Percentiles rank a stretch among this genome's conserved stretches.
phyloP scores from a whole-genome alignment of 768 basidiomycete species.

The Phlebiopsis flavidoalba region DNA sequence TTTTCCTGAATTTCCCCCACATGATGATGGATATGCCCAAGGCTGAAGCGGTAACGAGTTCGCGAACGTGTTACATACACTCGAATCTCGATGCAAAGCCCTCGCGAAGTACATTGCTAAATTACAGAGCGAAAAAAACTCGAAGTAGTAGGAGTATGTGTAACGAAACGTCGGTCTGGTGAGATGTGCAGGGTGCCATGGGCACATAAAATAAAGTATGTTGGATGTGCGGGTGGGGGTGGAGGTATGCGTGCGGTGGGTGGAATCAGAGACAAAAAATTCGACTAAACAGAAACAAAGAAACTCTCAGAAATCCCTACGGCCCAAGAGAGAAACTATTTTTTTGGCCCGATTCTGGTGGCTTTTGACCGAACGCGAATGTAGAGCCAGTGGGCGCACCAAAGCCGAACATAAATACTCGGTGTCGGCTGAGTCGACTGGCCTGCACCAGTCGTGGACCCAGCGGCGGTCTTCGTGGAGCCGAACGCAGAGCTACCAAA shows the following conservation, averaged over 20 bases:
- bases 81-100: neutral
- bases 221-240: neutral
- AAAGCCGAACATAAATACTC: conserved; percentile 11
- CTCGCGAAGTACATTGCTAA: neutral
- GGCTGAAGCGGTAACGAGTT: neutral
- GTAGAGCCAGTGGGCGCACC: neutral
- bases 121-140: conserved; percentile 2
- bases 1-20: neutral
- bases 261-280: neutral
- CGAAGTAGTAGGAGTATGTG: neutral
- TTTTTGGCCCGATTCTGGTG: conserved; percentile 12
- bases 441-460: conserved; percentile 3
- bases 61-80: neutral
- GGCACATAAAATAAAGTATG: neutral
- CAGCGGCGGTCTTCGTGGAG: conserved; percentile 6
- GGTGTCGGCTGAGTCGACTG: conserved; percentile 1
- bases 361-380: conserved; percentile 9
- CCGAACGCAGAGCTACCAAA: neutral
- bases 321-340: conserved; percentile 7
- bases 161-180: neutral
- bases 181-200: neutral
- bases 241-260: neutral
- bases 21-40: neutral
- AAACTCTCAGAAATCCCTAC: neutral
- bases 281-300: neutral